Evolutionary conservation across 192 early-diverging fungal species (phyloP).

Genomic region (Phlyctochytrium arcticum): DNA sequence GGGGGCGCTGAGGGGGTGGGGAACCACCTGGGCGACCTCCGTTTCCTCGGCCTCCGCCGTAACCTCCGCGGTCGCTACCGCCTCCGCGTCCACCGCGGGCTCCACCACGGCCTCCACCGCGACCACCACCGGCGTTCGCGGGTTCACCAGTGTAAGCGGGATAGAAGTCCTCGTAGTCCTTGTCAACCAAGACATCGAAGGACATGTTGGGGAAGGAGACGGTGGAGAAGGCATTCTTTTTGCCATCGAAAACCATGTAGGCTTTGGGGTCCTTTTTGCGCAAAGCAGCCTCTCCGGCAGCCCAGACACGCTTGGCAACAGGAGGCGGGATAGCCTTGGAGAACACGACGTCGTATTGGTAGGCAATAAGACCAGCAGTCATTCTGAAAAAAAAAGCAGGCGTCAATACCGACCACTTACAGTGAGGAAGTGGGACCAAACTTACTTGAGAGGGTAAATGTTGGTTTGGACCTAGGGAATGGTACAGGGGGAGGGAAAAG

Average conservation of each 20-base stretch:
- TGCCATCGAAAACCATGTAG: constrained; percentile 32
- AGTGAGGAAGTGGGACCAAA: neutral
- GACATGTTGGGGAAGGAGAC: neutral
- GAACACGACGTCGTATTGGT: constrained; percentile 32
- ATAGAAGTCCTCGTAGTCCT: constrained; percentile 10
- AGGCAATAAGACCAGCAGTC: constrained; percentile 11
- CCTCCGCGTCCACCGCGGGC: constrained; percentile 2
- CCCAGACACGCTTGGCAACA: constrained; percentile 10
- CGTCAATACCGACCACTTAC: too few species aligned
- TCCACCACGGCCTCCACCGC: constrained; percentile 9
- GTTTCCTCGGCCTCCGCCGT: constrained; percentile 11
- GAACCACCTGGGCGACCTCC: neutral
- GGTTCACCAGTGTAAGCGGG: too few species aligned
- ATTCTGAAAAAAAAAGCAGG: neutral
- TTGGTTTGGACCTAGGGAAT: neutral
- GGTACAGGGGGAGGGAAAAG: neutral
- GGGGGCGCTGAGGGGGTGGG: neutral
- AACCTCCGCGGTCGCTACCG: constrained; percentile 12
- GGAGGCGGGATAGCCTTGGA: neutral
- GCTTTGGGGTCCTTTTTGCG: constrained; percentile 1
- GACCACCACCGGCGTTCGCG: neutral
- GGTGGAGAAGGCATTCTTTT: constrained; percentile 24
- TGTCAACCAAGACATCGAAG: constrained; percentile 1
- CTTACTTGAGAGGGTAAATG: constrained; percentile 12
- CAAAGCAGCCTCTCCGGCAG: constrained; percentile 4